These are phyloP conservation scores for Aphanomyces stellatus DNA, from an alignment of 352 stramenopile genomes.

Conservation along the genomic window DNA sequence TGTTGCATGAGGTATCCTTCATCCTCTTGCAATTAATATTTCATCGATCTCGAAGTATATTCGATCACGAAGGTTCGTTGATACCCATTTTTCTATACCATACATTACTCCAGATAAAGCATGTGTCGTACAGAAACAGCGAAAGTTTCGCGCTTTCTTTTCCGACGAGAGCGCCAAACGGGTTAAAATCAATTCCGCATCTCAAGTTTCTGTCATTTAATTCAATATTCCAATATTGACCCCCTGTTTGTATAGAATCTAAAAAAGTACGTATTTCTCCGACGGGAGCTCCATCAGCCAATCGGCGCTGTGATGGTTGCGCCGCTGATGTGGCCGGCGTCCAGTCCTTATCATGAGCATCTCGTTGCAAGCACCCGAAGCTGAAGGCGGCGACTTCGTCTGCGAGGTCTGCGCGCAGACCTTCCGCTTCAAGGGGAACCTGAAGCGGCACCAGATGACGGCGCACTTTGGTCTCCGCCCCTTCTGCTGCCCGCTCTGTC, in stretches of 20 bases:
- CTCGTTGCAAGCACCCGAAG: neutral
- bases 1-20: neutral
- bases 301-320: neutral
- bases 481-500: conserved; percentile 53
- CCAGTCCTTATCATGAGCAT: conserved; percentile 3
- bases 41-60: neutral
- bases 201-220: too few species aligned
- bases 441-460: conserved; percentile 43
- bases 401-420: conserved; percentile 44
- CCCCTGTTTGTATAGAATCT: neutral
- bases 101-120: too few species aligned
- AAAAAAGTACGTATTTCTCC: neutral
- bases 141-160: too few species aligned
- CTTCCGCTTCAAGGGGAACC: conserved; percentile 59
- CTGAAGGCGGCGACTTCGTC: conserved; percentile 21
- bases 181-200: too few species aligned
- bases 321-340: neutral
- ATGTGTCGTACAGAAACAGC: too few species aligned
- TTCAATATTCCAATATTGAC: neutral
- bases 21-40: neutral
- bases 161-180: too few species aligned
- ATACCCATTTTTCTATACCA: too few species aligned
- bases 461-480: conserved; percentile 50
- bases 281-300: neutral
- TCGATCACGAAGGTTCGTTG: neutral